A percentile compares a stretch with the other conserved stretches of the same genome.
phyloP scores from a whole-genome alignment of 208 protist genomes.

The Crithidia thermophila region DNA sequence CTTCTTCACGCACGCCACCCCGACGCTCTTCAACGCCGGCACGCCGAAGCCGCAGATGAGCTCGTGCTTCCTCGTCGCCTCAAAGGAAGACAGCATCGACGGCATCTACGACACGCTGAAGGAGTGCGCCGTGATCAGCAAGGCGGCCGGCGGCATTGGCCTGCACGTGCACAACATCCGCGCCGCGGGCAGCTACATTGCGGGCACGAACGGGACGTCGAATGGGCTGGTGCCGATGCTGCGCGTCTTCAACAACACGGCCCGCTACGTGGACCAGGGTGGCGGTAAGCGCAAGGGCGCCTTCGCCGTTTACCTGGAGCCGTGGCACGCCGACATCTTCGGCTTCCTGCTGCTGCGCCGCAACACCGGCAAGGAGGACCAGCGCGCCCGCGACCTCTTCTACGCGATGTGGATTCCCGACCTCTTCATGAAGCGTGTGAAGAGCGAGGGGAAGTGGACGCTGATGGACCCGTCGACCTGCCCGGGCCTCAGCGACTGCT shows the following conservation, averaged over 20 bases:
- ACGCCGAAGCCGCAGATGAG: slow-evolving; percentile 97
- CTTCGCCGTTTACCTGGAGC: slow-evolving; percentile 99
- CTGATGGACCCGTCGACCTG: slow-evolving; percentile 98
- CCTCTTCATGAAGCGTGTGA: slow-evolving; percentile 99
- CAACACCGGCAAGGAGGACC: slow-evolving; percentile 98
- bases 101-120: slow-evolving; percentile 99
- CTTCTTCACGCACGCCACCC: slow-evolving; percentile 98
- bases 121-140: slow-evolving; percentile 98
- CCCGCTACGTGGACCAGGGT: slow-evolving; percentile 98
- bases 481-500: slow-evolving; percentile 96
- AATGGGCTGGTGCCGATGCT: slow-evolving; percentile 99
- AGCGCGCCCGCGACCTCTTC: slow-evolving; percentile 98
- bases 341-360: slow-evolving; percentile 98
- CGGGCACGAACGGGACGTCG: slow-evolving; percentile 97
- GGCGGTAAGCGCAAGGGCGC: slow-evolving; percentile 99
- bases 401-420: slow-evolving; percentile 99
- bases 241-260: slow-evolving; percentile 99
- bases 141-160: slow-evolving; percentile 98
- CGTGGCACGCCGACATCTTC: slow-evolving; percentile 99
- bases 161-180: slow-evolving; percentile 98
- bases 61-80: slow-evolving; percentile 98
- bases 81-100: slow-evolving; percentile 99
- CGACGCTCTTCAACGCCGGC: slow-evolving; percentile 99
- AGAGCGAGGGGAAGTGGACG: slow-evolving; percentile 95
- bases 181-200: slow-evolving; percentile 96